A percentile compares a stretch with the other conserved stretches of the same genome.
phyloP scores from a whole-genome alignment of 306 rosid species.

The Cicer cuneatum region DNA sequence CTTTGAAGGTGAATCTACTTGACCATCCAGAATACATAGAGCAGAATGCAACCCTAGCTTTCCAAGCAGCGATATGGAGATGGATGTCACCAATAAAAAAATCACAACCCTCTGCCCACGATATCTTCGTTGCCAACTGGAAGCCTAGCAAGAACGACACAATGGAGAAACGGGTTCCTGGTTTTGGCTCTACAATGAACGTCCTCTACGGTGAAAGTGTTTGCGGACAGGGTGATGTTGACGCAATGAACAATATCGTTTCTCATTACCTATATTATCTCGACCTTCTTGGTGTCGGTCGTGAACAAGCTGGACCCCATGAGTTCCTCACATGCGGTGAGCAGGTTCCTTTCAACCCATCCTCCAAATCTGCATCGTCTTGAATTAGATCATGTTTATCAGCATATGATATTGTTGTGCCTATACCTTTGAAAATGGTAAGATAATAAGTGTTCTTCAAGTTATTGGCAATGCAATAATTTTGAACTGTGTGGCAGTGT shows the following conservation, averaged over 20 bases:
- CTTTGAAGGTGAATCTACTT: conserved; percentile 72
- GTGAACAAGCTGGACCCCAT: conserved; percentile 77
- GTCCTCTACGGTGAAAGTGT: conserved; percentile 76
- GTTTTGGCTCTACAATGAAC: conserved; percentile 95
- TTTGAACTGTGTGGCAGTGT: conserved; percentile 48
- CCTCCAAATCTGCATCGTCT: conserved; percentile 59
- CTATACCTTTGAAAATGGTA: conserved; percentile 44
- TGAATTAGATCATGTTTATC: conserved; percentile 46
- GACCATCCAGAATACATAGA: conserved; percentile 89
- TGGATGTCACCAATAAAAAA: conserved; percentile 86
- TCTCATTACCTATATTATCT: conserved; percentile 85
- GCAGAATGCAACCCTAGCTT: conserved; percentile 94
- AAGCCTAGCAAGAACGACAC: conserved; percentile 96
- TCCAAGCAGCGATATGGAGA: conserved; percentile 90
- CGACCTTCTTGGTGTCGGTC: conserved; percentile 75
- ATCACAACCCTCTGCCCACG: conserved; percentile 87
- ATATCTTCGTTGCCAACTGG: conserved; percentile 86
- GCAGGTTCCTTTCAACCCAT: conserved; percentile 81
- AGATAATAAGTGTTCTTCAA: conserved; percentile 57
- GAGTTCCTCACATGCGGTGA: conserved; percentile 74
- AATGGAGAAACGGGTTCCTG: conserved; percentile 68
- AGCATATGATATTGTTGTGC: conserved; percentile 52
- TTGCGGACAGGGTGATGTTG: conserved; percentile 84
- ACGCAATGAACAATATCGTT: conserved; percentile 73
- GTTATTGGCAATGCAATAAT: conserved; percentile 52